Conservation (phyloP, 768 basidiomycete species). For the Termitomyces sp. region DNA sequence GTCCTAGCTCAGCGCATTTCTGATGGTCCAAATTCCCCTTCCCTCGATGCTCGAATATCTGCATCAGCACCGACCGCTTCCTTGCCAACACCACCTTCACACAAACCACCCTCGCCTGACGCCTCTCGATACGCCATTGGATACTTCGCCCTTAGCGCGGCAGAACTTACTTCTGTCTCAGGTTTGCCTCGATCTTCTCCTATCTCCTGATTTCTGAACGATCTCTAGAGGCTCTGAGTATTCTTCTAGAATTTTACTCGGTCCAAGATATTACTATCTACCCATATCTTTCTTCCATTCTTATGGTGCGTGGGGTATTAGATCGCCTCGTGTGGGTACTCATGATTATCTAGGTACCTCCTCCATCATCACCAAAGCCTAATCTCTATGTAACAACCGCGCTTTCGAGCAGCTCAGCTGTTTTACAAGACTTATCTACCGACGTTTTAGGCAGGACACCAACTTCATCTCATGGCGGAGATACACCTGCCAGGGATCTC, state of each 20-base stretch:
- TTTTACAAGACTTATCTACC: slow-evolving; percentile 12
- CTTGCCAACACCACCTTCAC: slow-evolving; percentile 75
- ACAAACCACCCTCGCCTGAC: slow-evolving; percentile 69
- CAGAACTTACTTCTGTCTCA: slow-evolving; percentile 52
- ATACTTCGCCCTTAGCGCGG: slow-evolving; percentile 56
- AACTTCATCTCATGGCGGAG: slow-evolving; percentile 54
- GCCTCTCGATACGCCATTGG: slow-evolving; percentile 63
- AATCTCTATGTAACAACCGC: slow-evolving; percentile 16
- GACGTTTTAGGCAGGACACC: slow-evolving; percentile 44
- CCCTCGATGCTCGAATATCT: slow-evolving; percentile 71
- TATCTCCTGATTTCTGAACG: slow-evolving; percentile 1
- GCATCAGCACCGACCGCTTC: slow-evolving; percentile 67
- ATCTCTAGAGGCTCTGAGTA: slow-evolving; percentile 50
- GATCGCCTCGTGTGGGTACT: not conserved
- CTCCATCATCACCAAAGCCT: slow-evolving; percentile 32
- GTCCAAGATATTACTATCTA: slow-evolving; percentile 48
- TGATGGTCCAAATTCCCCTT: slow-evolving; percentile 70
- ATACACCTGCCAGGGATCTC: slow-evolving; percentile 37
- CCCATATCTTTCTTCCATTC: slow-evolving; percentile 45
- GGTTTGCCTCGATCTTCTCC: slow-evolving; percentile 33
- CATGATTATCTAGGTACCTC: slow-evolving; percentile 33
- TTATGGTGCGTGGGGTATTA: slow-evolving; percentile 35
- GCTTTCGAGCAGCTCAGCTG: slow-evolving; percentile 8
- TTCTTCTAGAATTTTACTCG: slow-evolving; percentile 69
- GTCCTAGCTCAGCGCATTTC: slow-evolving; percentile 67